Base-by-base conservation (phyloP, 1,139 yeast species). In the Kodamaea anthophila region DNA sequence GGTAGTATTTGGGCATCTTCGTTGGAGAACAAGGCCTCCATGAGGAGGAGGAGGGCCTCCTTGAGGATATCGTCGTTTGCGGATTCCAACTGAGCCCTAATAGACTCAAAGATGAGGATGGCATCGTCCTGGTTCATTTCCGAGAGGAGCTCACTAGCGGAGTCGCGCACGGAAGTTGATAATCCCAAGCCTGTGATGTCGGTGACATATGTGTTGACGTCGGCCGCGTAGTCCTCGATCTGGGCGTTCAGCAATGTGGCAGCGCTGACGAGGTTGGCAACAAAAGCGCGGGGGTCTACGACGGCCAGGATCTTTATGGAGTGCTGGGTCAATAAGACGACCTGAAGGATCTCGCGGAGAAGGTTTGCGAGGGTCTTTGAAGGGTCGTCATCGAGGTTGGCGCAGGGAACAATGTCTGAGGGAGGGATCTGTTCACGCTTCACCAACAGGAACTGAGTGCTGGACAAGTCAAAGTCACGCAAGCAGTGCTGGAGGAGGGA, bases 131-230 rank as follows among this genome's bases (percentile, higher is more conserved):
- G 50, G 30, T 65, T 60, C 28, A 72, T 39, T 21, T 73, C 79
- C 1, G 65, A 49, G 13, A 76, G 40, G 15, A 66, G 63, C 21
- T 77, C 84, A 30, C 57, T 52, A 2, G 74, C 50, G 0, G 77
- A 60, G 32, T 77, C 82, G 36, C 91, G 62, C 2, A 72, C 66
- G 4, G 65, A 51, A 9, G 57, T 54, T 5, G 58, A 65, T 15
- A 69, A 59, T 2, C 72, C 59, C 23, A 84, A 60, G 1, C 87
- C 94, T 1, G 84, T 67, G 34, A 82, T 85, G 24, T 77, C 81
- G 5, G 85, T 72, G 5, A 85, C 82, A 50, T 74, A 86, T 5
- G 54, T 58, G 44, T 85, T 84, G 47, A 77, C 70, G 46, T 86
- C 91, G 2, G 58, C 61, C 8, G 50, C 53, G 35, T 61, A 66